Conservation (phyloP, 179 eudicot genomes). For the Carnegiea gigantea region DNA sequence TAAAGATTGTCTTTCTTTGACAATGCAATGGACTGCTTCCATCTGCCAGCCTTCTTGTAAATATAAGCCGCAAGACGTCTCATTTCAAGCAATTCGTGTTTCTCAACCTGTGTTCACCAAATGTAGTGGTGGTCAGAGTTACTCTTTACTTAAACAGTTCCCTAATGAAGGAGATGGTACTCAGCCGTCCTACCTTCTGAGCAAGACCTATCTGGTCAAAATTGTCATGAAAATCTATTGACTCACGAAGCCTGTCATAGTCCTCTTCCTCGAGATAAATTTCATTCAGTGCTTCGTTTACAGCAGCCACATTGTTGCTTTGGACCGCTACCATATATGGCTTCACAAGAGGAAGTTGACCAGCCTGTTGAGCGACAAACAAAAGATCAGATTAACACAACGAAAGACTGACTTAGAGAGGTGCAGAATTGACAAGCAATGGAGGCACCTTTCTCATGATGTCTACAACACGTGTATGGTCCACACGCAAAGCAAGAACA, state of each 20-base stretch:
- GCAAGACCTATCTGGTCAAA: conserved; percentile 57
- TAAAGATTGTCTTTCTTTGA: conserved; percentile 51
- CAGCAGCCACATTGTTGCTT: conserved; percentile 51
- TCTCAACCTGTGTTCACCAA: conserved; percentile 39
- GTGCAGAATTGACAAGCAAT: background rate
- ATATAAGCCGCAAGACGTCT: conserved; percentile 54
- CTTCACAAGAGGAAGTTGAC: conserved; percentile 50
- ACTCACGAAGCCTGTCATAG: conserved; percentile 52
- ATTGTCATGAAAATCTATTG: conserved; percentile 51
- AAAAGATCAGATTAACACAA: background rate
- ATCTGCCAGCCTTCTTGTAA: conserved; percentile 53
- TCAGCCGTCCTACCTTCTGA: conserved; percentile 37
- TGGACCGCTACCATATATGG: conserved; percentile 58
- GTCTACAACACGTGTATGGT: conserved; percentile 57
- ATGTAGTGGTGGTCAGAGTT: background rate
- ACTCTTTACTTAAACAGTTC: background rate
- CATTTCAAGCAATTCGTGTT: conserved; percentile 53
- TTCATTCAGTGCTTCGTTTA: conserved; percentile 52
- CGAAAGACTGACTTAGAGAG: background rate
- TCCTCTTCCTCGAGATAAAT: conserved; percentile 56
- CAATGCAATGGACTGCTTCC: conserved; percentile 54
- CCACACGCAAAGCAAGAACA: conserved; percentile 53
- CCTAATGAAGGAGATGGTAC: background rate
- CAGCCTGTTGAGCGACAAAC: conserved; percentile 31
- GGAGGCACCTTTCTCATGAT: conserved; percentile 50